A percentile compares a stretch with the other conserved stretches of the same genome.
These are phyloP conservation scores for Dactylonectria macrodidyma DNA, from an alignment of 2,329 filamentous ascomycete species.

Conservation along the genomic window DNA sequence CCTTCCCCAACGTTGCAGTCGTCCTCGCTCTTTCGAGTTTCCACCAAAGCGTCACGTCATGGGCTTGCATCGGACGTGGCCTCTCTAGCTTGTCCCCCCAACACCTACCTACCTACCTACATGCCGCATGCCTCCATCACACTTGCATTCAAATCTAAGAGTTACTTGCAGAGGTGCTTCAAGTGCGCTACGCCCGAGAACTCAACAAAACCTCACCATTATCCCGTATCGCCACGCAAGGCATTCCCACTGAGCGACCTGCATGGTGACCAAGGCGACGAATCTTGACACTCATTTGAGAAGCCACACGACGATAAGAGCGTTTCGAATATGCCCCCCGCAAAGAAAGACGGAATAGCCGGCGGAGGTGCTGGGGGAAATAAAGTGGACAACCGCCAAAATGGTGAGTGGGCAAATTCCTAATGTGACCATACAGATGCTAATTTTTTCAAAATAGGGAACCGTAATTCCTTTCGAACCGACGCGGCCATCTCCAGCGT, in stretches of 20 bases:
- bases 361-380: conserved; percentile 49
- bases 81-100: conserved; percentile 34
- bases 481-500: conserved; percentile 89
- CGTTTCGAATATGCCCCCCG: conserved; percentile 53
- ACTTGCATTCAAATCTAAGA: conserved; percentile 22
- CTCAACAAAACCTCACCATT: conserved; percentile 30
- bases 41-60: conserved; percentile 41
- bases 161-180: conserved; percentile 26
- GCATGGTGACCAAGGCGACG: conserved; percentile 44
- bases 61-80: conserved; percentile 37
- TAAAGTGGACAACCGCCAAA: conserved; percentile 51
- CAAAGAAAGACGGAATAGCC: conserved; percentile 57
- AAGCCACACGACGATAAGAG: conserved; percentile 42
- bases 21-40: not conserved
- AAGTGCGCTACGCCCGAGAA: conserved; percentile 38
- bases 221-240: conserved; percentile 36
- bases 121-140: conserved; percentile 6
- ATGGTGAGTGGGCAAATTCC: conserved; percentile 50
- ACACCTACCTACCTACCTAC: conserved; percentile 17
- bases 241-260: conserved; percentile 38
- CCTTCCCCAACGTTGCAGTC: not conserved
- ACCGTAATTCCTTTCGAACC: conserved; percentile 81
- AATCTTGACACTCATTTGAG: conserved; percentile 43
- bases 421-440: conserved; percentile 14
- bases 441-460: conserved; percentile 65